These are phyloP conservation scores for Fusarium paranaense DNA, from an alignment of 2,329 filamentous ascomycete species.

Conservation along the genomic window DNA sequence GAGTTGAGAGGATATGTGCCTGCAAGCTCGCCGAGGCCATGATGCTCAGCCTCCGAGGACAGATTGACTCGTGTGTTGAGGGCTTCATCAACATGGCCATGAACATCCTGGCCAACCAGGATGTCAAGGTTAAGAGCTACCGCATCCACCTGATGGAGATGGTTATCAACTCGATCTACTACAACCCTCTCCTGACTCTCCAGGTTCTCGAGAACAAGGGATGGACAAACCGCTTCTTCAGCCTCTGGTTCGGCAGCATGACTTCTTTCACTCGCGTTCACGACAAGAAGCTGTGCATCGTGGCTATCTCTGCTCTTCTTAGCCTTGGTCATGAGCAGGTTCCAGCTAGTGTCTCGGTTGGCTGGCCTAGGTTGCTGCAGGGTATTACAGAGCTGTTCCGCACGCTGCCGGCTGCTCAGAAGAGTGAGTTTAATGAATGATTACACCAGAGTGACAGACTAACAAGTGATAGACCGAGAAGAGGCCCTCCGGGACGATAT, in stretches of 20 bases:
- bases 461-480: slow-evolving; percentile 76
- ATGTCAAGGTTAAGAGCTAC: slow-evolving; percentile 91
- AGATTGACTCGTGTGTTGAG: slow-evolving; percentile 88
- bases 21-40: slow-evolving; percentile 98
- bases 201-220: slow-evolving; percentile 89
- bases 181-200: slow-evolving; percentile 88
- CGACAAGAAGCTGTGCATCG: slow-evolving; percentile 98
- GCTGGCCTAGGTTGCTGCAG: slow-evolving; percentile 90
- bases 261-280: slow-evolving; percentile 93
- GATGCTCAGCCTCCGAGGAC: slow-evolving; percentile 92
- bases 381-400: slow-evolving; percentile 93
- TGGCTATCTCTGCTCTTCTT: slow-evolving; percentile 88
- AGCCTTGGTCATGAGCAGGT: slow-evolving; percentile 84
- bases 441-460: slow-evolving; percentile 22
- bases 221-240: slow-evolving; percentile 99
- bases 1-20: slow-evolving; percentile 94
- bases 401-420: slow-evolving; percentile 86
- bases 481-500: slow-evolving; percentile 93
- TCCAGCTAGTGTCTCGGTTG: slow-evolving; percentile 90
- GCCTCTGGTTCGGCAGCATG: slow-evolving; percentile 97
- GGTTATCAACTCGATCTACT: slow-evolving; percentile 98
- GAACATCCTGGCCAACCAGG: slow-evolving; percentile 78
- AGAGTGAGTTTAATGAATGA: slow-evolving; percentile 69
- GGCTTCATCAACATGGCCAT: slow-evolving; percentile 93
- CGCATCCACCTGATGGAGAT: slow-evolving; percentile 98